Evolutionary conservation across 2,329 filamentous ascomycete genomes (phyloP).

Genomic region (Aspergillus quadricinctus): DNA sequence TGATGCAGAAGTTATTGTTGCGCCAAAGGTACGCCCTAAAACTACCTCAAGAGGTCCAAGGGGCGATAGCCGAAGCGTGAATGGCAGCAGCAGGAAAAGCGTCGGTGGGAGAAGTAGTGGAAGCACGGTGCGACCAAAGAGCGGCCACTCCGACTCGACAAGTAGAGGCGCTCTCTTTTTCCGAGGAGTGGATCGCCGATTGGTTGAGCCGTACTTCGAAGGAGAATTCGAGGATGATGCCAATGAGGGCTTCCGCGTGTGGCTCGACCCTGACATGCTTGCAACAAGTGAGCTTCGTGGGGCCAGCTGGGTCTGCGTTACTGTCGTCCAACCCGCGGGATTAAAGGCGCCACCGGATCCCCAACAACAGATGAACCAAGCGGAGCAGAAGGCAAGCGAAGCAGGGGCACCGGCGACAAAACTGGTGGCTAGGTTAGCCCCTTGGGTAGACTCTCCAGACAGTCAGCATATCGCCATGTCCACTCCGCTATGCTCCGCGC

Average conservation of each 20-base stretch:
- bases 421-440: constrained; percentile 68
- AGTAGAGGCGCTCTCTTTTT: constrained; percentile 60
- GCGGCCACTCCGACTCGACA: constrained; percentile 60
- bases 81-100: constrained; percentile 74
- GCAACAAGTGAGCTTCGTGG: constrained; percentile 69
- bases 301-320: constrained; percentile 72
- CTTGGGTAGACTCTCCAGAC: constrained; percentile 86
- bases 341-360: constrained; percentile 68
- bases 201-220: constrained; percentile 74
- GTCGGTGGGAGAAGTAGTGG: constrained; percentile 63
- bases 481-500: constrained; percentile 65
- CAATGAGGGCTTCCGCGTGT: constrained; percentile 64
- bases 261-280: constrained; percentile 77
- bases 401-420: constrained; percentile 58
- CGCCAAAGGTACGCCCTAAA: constrained; percentile 81
- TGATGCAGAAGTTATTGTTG: constrained; percentile 94
- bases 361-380: constrained; percentile 63
- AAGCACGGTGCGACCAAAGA: constrained; percentile 63
- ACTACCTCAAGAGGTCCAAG: constrained; percentile 52
- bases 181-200: constrained; percentile 67
- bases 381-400: constrained; percentile 56
- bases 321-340: constrained; percentile 78
- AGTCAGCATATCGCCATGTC: constrained; percentile 77
- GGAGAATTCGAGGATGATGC: constrained; percentile 55
- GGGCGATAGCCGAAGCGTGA: constrained; percentile 75